Evolutionary conservation across 768 basidiomycete species (phyloP).

Genomic region (Rhizopogon vulgaris): DNA sequence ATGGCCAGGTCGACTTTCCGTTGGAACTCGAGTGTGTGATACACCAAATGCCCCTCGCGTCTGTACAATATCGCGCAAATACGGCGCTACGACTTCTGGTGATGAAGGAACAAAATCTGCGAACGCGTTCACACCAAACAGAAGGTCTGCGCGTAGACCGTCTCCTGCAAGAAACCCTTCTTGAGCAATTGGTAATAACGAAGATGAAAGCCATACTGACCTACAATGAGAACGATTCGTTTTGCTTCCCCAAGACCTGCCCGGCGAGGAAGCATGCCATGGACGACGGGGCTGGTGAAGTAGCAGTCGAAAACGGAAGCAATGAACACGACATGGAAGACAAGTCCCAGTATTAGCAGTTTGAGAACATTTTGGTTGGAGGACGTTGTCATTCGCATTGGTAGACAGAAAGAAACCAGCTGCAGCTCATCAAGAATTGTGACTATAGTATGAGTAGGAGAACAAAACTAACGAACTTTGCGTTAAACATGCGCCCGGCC

Average conservation of each 20-base stretch:
- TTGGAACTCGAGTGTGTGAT: conserved; percentile 82
- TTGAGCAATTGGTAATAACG: neutral
- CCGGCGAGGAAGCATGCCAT: conserved; percentile 62
- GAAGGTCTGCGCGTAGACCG: conserved; percentile 75
- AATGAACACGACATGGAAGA: conserved; percentile 72
- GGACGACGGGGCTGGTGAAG: conserved; percentile 77
- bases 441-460: too few species aligned
- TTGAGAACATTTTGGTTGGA: conserved; percentile 19
- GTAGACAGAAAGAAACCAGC: too few species aligned
- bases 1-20: conserved; percentile 84
- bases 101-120: conserved; percentile 36
- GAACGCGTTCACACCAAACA: conserved; percentile 63
- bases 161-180: conserved; percentile 48
- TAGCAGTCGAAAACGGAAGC: conserved; percentile 81
- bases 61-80: conserved; percentile 63
- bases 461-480: too few species aligned
- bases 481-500: too few species aligned
- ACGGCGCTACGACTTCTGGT: conserved; percentile 63
- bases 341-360: conserved; percentile 58
- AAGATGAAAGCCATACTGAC: conserved; percentile 29
- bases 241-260: conserved; percentile 48
- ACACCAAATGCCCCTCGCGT: conserved; percentile 73
- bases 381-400: conserved; percentile 9
- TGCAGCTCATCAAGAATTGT: too few species aligned
- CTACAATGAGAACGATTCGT: conserved; percentile 75